phyloP scores from a whole-genome alignment of 139 green algal genomes.

The Chloropicon primus region DNA sequence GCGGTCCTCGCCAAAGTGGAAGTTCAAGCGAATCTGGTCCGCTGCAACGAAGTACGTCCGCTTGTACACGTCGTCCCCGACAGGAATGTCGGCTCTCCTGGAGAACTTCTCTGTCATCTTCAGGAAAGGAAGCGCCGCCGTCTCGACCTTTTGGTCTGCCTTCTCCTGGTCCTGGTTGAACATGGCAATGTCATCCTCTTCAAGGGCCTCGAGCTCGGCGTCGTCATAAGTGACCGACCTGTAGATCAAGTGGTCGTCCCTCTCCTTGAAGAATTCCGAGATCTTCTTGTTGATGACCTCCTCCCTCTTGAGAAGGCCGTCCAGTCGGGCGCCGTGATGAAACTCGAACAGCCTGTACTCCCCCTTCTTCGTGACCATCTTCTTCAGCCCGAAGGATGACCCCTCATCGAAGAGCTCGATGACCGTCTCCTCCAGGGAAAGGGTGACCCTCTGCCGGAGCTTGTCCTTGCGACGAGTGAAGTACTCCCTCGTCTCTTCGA shows the following conservation, averaged over 20 bases:
- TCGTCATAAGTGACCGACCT: conserved; percentile 45
- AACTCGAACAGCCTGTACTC: conserved; percentile 37
- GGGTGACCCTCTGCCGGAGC: conserved; percentile 42
- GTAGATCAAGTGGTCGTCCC: conserved; percentile 58
- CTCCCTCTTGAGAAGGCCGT: conserved; percentile 43
- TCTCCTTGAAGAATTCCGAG: conserved; percentile 39
- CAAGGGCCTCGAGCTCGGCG: background rate
- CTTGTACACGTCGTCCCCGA: conserved; percentile 50
- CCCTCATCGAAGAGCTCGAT: conserved; percentile 46
- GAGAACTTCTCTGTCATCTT: conserved; percentile 73
- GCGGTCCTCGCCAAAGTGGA: conserved; percentile 36
- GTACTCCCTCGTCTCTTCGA: conserved; percentile 15
- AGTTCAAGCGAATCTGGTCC: conserved; percentile 40
- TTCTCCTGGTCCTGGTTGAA: background rate
- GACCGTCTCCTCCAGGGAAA: conserved; percentile 22
- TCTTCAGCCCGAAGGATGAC: conserved; percentile 36
- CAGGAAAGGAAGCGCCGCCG: conserved; percentile 31
- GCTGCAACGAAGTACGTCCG: conserved; percentile 46
- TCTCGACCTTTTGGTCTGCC: conserved; percentile 11
- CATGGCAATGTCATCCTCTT: background rate
- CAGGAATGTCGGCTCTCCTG: conserved; percentile 21
- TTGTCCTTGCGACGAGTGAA: conserved; percentile 37
- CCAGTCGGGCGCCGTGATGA: conserved; percentile 44
- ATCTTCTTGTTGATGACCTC: conserved; percentile 40
- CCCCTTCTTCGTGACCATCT: conserved; percentile 32